Conservation (phyloP, 306 rosid species). For the Medicago arabica region DNA sequence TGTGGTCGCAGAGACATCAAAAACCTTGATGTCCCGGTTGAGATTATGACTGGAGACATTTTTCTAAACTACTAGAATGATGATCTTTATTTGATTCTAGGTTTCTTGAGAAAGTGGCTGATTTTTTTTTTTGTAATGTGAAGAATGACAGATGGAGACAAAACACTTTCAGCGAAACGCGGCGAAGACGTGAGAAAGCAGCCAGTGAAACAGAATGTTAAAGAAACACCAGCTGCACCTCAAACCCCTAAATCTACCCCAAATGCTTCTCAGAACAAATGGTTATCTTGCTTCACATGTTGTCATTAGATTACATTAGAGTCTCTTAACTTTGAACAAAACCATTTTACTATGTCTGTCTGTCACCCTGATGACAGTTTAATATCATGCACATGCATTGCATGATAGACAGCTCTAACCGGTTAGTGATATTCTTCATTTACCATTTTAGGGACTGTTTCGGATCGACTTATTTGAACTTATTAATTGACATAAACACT, state of each 20-base stretch:
- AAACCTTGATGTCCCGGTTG: neutral
- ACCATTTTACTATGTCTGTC: constrained; percentile 22
- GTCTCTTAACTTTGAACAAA: constrained; percentile 16
- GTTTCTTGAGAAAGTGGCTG: constrained; percentile 37
- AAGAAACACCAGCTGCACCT: constrained; percentile 38
- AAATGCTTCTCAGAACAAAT: constrained; percentile 31
- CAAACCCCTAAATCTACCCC: constrained; percentile 34
- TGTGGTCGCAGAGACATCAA: neutral
- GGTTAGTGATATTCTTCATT: constrained; percentile 10
- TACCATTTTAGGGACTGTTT: neutral
- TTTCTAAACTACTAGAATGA: neutral
- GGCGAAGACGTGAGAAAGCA: constrained; percentile 36
- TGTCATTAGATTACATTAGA: constrained; percentile 45
- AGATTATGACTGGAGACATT: neutral
- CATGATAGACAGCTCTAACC: neutral
- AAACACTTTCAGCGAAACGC: constrained; percentile 42
- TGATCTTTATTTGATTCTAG: neutral
- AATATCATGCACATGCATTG: constrained; percentile 1
- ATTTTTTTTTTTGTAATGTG: constrained; percentile 42
- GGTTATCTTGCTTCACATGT: constrained; percentile 68
- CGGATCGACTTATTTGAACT: no score
- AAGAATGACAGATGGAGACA: constrained; percentile 58
- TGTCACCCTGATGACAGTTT: constrained; percentile 15
- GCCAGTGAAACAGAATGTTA: constrained; percentile 24
- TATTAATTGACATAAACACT: no score